Percentiles rank a stretch among this genome's conserved stretches.
phyloP scores from a whole-genome alignment of 805 yeast species.

The Lachancea thermotolerans region DNA sequence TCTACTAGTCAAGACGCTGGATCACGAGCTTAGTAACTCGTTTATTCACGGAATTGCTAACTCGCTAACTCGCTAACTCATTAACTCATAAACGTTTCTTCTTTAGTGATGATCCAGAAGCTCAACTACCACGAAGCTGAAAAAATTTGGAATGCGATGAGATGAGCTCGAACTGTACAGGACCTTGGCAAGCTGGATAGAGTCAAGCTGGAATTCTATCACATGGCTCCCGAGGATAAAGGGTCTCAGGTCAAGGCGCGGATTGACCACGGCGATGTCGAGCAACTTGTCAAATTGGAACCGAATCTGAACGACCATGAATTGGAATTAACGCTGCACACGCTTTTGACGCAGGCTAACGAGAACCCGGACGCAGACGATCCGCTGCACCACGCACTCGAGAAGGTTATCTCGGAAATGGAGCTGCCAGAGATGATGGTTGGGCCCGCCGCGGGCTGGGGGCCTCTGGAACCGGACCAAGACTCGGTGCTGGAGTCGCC shows the following conservation, averaged over 20 bases:
- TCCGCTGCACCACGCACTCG: constrained; percentile 8
- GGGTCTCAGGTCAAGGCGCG: not conserved
- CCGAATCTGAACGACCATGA: constrained; percentile 7
- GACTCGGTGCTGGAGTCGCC: not conserved
- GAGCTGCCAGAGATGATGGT: constrained; percentile 9
- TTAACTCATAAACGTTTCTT: too few relatives aligned
- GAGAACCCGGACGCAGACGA: constrained; percentile 4
- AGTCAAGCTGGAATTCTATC: not conserved
- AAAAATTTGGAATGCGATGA: constrained; percentile 7
- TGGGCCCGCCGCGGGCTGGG: constrained; percentile 2
- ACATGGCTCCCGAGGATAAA: constrained; percentile 4
- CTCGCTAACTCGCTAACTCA: too few relatives aligned
- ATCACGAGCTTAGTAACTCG: too few relatives aligned
- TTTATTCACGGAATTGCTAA: too few relatives aligned
- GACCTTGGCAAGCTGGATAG: not conserved
- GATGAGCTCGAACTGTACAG: constrained; percentile 1
- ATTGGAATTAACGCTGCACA: constrained; percentile 19
- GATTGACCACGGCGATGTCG: not conserved
- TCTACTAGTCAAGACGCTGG: too few relatives aligned
- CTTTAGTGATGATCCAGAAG: too few relatives aligned
- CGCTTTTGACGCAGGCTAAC: constrained; percentile 15
- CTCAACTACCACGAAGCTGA: not conserved
- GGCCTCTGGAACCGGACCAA: not conserved
- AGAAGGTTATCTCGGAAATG: constrained; percentile 10
- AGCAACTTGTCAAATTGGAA: not conserved